Evolutionary conservation across 148 eudicot species (phyloP).

Genomic region (Fagopyrum esculentum): DNA sequence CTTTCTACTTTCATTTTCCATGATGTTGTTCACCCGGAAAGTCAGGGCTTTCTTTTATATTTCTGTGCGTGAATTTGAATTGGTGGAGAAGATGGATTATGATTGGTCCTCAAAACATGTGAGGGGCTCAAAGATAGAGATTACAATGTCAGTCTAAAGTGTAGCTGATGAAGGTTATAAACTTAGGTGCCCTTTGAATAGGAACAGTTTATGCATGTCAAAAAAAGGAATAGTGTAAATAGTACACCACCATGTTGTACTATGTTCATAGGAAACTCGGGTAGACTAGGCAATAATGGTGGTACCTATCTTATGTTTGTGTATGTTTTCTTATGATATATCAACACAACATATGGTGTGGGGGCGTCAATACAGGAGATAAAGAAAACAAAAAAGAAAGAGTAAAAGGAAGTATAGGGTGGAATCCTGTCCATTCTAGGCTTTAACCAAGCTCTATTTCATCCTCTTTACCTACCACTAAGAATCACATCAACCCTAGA

Average conservation of each 20-base stretch:
- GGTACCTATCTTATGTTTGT: not conserved
- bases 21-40: conserved; percentile 10
- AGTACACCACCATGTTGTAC: conserved; percentile 4
- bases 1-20: conserved; percentile 6
- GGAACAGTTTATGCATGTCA: not conserved
- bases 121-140: conserved; percentile 3
- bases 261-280: not conserved
- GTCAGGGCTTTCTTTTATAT: not conserved
- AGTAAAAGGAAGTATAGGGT: not conserved
- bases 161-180: conserved; percentile 4
- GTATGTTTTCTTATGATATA: not conserved
- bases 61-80: not conserved
- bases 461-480: not conserved
- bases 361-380: not conserved
- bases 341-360: not conserved
- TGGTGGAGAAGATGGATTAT: not conserved
- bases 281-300: conserved; percentile 8
- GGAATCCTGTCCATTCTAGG: not conserved
- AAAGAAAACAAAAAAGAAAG: not conserved
- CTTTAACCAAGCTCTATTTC: conserved; percentile 3
- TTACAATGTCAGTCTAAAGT: conserved; percentile 1
- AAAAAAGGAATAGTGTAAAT: not conserved
- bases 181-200: conserved; percentile 9
- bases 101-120: not conserved
- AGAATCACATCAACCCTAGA: conserved; percentile 12